Conservation (phyloP, 768 basidiomycete species). For the Rhodotorula taiwanensis region DNA sequence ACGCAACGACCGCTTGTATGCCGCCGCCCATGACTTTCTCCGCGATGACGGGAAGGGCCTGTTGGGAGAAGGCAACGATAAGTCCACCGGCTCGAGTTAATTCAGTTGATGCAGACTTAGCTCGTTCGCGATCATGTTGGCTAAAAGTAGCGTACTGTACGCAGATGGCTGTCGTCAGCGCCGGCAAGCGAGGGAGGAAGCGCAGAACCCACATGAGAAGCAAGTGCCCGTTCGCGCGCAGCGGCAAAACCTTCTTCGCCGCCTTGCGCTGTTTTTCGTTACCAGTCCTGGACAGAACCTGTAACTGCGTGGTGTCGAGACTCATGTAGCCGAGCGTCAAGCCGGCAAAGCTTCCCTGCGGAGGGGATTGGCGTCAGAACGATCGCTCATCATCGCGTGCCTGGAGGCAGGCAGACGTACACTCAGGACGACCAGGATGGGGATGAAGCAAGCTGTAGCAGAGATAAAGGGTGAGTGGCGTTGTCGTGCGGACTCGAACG, state of each 20-base stretch:
- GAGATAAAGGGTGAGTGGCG: too few relatives aligned
- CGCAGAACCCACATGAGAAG: conserved; percentile 49
- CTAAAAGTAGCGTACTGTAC: conserved; percentile 37
- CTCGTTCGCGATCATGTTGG: conserved; percentile 20
- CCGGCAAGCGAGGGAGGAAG: neutral
- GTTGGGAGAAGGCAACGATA: neutral
- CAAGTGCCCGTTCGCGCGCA: conserved; percentile 74
- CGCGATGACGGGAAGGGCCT: conserved; percentile 72
- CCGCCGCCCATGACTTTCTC: conserved; percentile 75
- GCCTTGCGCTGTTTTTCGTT: conserved; percentile 70
- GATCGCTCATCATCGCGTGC: neutral
- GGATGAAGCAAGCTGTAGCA: conserved; percentile 3
- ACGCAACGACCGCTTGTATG: conserved; percentile 66
- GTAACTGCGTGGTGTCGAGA: conserved; percentile 83
- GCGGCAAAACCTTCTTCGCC: conserved; percentile 77
- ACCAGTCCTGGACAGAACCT: conserved; percentile 76
- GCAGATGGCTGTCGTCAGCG: neutral
- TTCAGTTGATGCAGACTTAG: too few relatives aligned
- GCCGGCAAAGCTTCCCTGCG: conserved; percentile 46
- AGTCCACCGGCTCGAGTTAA: too few relatives aligned
- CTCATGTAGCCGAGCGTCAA: conserved; percentile 79
- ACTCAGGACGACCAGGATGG: conserved; percentile 9
- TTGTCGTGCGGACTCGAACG: neutral
- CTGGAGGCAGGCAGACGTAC: neutral
- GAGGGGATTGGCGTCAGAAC: neutral